Evolutionary conservation across 163 green algal species (phyloP).

Genomic region (Coccomyxa subellipsoidea): DNA sequence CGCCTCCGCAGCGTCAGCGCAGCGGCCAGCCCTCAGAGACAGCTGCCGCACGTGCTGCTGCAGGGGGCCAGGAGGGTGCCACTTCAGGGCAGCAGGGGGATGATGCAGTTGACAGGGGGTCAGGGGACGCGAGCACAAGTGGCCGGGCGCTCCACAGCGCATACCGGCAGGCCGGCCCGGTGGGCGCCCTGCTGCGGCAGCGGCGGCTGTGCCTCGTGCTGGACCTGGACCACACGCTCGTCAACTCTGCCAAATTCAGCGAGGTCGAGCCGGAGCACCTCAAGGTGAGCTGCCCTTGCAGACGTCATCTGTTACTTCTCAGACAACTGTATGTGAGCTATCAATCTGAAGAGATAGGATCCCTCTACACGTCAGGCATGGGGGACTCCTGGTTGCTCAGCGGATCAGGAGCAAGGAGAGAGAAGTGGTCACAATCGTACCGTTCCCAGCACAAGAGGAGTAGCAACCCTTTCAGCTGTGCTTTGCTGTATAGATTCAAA

Average conservation of each 20-base stretch:
- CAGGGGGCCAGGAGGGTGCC: neutral
- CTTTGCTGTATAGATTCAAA: too few relatives aligned
- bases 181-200: conserved; percentile 6
- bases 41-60: neutral
- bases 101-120: neutral
- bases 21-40: neutral
- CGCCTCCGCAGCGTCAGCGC: neutral
- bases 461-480: too few relatives aligned
- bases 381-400: too few relatives aligned
- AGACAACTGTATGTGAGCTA: too few relatives aligned
- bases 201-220: conserved; percentile 59
- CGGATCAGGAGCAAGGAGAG: too few relatives aligned
- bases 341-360: too few relatives aligned
- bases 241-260: conserved; percentile 44
- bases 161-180: neutral
- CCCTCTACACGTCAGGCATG: too few relatives aligned
- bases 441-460: too few relatives aligned
- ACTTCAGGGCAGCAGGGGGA: neutral
- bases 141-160: neutral
- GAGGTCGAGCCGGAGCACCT: conserved; percentile 46
- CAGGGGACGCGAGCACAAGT: neutral
- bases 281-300: too few relatives aligned
- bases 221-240: conserved; percentile 60
- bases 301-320: too few relatives aligned
- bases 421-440: too few relatives aligned